phyloP scores from a whole-genome alignment of 139 green algal species.

The Picochlorum sp. region DNA sequence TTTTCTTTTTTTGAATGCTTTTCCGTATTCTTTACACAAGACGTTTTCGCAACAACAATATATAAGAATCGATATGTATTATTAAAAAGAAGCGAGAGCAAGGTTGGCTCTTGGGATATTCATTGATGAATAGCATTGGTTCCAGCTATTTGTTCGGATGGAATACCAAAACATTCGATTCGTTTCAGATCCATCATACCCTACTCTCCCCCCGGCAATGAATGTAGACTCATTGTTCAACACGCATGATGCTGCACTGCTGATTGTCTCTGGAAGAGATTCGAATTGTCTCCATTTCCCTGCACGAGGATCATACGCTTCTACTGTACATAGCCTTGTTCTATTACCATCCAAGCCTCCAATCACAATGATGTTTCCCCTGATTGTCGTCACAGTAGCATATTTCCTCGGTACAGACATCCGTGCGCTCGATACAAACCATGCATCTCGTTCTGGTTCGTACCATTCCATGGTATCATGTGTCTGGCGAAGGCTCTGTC shows the following conservation, averaged over 20 bases:
- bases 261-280: slow-evolving; percentile 35
- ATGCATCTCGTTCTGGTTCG: slow-evolving; percentile 24
- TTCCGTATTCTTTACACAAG: too few species aligned
- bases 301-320: slow-evolving; percentile 57
- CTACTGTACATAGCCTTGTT: slow-evolving; percentile 29
- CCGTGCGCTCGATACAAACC: slow-evolving; percentile 12
- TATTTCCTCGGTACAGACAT: slow-evolving; percentile 46
- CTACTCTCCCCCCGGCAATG: slow-evolving; percentile 36
- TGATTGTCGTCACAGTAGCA: slow-evolving; percentile 18
- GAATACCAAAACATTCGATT: too few species aligned
- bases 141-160: too few species aligned
- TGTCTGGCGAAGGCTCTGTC: slow-evolving; percentile 32
- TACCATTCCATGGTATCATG: slow-evolving; percentile 39
- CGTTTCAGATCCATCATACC: too few species aligned
- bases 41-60: too few species aligned
- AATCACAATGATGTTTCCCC: slow-evolving; percentile 41
- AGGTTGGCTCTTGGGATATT: too few species aligned
- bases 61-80: too few species aligned
- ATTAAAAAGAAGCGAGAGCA: too few species aligned
- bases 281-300: slow-evolving; percentile 41
- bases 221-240: slow-evolving; percentile 45
- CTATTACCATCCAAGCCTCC: slow-evolving; percentile 46
- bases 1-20: too few species aligned
- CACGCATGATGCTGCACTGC: slow-evolving; percentile 36
- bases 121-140: too few species aligned